Conservation (phyloP, 495 filamentous ascomycete species). For the Chaetomium tenue region DNA sequence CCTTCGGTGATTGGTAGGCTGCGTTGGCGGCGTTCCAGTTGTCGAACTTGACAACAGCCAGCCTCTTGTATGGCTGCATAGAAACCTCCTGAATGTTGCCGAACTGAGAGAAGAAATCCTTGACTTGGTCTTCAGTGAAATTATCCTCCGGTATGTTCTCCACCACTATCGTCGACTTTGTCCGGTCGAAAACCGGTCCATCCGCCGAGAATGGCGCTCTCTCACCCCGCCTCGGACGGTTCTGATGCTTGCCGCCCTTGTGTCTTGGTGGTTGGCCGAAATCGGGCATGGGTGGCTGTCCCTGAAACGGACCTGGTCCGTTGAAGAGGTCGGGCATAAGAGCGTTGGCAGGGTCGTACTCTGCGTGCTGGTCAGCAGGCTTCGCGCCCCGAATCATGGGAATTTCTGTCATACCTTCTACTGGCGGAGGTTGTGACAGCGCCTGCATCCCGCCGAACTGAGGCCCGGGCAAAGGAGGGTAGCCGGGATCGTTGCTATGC, state of each 20-base stretch:
- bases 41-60: constrained; percentile 80
- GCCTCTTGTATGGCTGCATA: constrained; percentile 71
- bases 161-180: constrained; percentile 79
- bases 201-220: constrained; percentile 66
- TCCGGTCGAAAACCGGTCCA: constrained; percentile 71
- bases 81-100: constrained; percentile 70
- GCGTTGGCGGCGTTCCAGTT: constrained; percentile 69
- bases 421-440: constrained; percentile 18
- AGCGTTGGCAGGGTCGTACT: constrained; percentile 80
- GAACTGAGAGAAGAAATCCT: constrained; percentile 81
- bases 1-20: constrained; percentile 87
- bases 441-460: constrained; percentile 7
- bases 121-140: constrained; percentile 69
- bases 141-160: constrained; percentile 91
- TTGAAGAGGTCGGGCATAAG: constrained; percentile 30
- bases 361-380: constrained; percentile 41
- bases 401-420: constrained; percentile 36
- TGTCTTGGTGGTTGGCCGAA: constrained; percentile 11
- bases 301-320: constrained; percentile 1
- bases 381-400: neutral
- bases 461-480: constrained; percentile 16
- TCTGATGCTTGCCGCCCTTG: constrained; percentile 28
- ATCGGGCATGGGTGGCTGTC: constrained; percentile 10
- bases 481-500: constrained; percentile 55
- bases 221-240: constrained; percentile 35